phyloP scores from a whole-genome alignment of 768 basidiomycete species.

The Porpolomopsis calyptriformis region DNA sequence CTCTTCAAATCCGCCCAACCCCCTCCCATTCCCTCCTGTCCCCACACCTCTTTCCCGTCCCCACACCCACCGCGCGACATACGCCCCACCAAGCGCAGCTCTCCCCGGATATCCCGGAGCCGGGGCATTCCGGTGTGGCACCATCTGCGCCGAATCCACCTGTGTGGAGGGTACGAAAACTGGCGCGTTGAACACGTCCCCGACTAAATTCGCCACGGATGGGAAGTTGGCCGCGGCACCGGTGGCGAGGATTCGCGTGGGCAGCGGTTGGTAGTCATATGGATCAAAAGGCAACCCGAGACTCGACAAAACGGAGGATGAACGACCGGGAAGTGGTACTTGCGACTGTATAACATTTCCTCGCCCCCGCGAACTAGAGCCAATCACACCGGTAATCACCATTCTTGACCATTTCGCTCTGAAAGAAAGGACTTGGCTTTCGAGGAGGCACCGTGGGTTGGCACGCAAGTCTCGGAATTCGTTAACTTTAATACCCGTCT shows the following conservation, averaged over 20 bases:
- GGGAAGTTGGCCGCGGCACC: conserved; percentile 84
- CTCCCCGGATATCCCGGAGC: conserved; percentile 58
- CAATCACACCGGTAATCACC: conserved; percentile 57
- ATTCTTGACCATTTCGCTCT: conserved; percentile 74
- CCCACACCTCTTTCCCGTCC: conserved; percentile 42
- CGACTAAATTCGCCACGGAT: conserved; percentile 64
- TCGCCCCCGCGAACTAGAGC: conserved; percentile 27
- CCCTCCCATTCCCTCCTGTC: conserved; percentile 20
- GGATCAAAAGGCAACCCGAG: conserved; percentile 70
- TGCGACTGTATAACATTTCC: conserved; percentile 16
- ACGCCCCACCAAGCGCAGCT: conserved; percentile 64
- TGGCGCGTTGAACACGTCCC: conserved; percentile 75
- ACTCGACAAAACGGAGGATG: conserved; percentile 25
- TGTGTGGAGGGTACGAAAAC: conserved; percentile 68
- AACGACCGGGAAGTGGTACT: conserved; percentile 23
- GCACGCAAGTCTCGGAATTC: conserved; percentile 85
- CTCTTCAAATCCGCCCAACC: conserved; percentile 64
- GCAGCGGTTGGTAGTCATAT: conserved; percentile 59
- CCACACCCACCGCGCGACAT: conserved; percentile 82
- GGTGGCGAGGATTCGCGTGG: conserved; percentile 54
- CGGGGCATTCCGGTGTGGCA: conserved; percentile 66
- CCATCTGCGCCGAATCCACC: conserved; percentile 64
- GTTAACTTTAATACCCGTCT: conserved; percentile 78
- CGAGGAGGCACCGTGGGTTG: conserved; percentile 78
- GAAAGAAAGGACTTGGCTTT: conserved; percentile 73